A percentile compares a stretch with the other conserved stretches of the same genome.
Evolutionary conservation across 441 rosid genomes (phyloP).

Genomic region (Heliophila coronopifolia): DNA sequence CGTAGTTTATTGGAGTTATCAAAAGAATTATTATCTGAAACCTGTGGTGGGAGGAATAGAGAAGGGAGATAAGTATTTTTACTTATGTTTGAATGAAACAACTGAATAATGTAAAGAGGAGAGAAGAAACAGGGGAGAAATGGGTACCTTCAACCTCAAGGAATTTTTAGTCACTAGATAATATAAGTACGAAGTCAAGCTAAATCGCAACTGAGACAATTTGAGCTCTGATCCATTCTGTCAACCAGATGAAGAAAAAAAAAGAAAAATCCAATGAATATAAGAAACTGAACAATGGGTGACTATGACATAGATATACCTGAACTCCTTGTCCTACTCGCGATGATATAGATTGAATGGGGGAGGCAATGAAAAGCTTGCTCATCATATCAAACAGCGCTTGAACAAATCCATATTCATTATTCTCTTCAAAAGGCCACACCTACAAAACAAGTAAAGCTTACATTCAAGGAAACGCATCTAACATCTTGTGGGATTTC

Average conservation of each 20-base stretch:
- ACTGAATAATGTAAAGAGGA: not conserved
- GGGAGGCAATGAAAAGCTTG: constrained; percentile 49
- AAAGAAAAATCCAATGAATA: constrained; percentile 4
- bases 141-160: constrained; percentile 65
- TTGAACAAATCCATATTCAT: constrained; percentile 79
- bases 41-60: constrained; percentile 32
- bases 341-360: constrained; percentile 29
- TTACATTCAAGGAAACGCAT: not conserved
- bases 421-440: constrained; percentile 93
- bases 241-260: constrained; percentile 20
- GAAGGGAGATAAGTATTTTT: constrained; percentile 8
- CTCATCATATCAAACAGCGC: constrained; percentile 76
- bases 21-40: constrained; percentile 40
- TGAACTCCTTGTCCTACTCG: constrained; percentile 35
- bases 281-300: constrained; percentile 1
- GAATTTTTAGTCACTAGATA: constrained; percentile 72
- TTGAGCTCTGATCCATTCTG: constrained; percentile 58
- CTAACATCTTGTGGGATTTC: constrained; percentile 17
- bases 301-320: constrained; percentile 33
- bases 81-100: not conserved
- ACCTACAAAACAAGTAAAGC: constrained; percentile 40
- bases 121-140: not conserved
- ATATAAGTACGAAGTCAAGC: constrained; percentile 77
- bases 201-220: constrained; percentile 54
- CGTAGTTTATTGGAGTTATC: constrained; percentile 43